These are phyloP conservation scores for Ogataea methylovora DNA, from an alignment of 805 yeast genomes.

Conservation along the genomic window DNA sequence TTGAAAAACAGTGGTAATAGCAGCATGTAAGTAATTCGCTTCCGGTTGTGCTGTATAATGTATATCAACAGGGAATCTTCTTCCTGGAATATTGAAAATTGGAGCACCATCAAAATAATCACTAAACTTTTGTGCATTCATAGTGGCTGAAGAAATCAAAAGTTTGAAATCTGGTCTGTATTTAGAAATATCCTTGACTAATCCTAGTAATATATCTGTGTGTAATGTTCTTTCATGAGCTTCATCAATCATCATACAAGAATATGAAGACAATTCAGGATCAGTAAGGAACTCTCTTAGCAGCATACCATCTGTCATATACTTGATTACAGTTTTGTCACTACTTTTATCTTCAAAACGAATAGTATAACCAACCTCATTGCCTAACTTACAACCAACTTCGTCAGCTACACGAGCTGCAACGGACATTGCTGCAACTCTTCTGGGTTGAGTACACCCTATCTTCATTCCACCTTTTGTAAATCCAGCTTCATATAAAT, in stretches of 20 bases:
- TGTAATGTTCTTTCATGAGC: conserved; percentile 94
- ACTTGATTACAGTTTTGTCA: conserved; percentile 65
- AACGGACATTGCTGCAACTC: conserved; percentile 91
- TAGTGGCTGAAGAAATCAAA: conserved; percentile 88
- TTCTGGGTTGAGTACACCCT: conserved; percentile 90
- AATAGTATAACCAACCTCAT: conserved; percentile 81
- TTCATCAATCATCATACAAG: conserved; percentile 90
- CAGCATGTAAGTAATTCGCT: conserved; percentile 85
- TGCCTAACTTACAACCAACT: conserved; percentile 72
- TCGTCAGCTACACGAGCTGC: conserved; percentile 91
- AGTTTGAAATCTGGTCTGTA: conserved; percentile 65
- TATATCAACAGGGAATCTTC: conserved; percentile 87
- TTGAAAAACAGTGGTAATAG: conserved; percentile 79
- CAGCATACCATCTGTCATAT: conserved; percentile 95
- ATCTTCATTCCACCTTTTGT: conserved; percentile 46
- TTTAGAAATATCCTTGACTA: conserved; percentile 61
- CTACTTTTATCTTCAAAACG: conserved; percentile 79
- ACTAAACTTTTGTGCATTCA: conserved; percentile 84
- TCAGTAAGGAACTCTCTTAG: conserved; percentile 77
- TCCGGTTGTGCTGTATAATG: conserved; percentile 83
- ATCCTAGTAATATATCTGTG: conserved; percentile 78
- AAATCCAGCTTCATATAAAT: conserved; percentile 75
- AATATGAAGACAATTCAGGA: conserved; percentile 58
- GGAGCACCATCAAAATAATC: conserved; percentile 79
- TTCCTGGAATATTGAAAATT: conserved; percentile 82